These are phyloP conservation scores for Trichoderma arundinaceum DNA, from an alignment of 2,329 filamentous ascomycete genomes.

Conservation along the genomic window DNA sequence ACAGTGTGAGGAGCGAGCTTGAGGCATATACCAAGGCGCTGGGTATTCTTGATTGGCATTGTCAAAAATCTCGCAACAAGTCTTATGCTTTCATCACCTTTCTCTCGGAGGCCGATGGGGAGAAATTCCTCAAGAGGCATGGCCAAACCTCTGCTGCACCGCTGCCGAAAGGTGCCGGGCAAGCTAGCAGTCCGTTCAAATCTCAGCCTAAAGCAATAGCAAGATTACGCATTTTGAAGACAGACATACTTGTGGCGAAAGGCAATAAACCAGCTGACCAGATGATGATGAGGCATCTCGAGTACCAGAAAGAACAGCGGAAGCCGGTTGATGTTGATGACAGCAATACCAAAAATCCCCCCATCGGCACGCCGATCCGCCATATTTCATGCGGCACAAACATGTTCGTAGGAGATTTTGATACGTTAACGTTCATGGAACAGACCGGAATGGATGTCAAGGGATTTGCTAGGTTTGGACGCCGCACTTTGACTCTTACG, in stretches of 20 bases:
- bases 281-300: slow-evolving; percentile 39
- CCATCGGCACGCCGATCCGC: slow-evolving; percentile 27
- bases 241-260: slow-evolving; percentile 39
- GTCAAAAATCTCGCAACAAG: slow-evolving; percentile 49
- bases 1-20: slow-evolving; percentile 48
- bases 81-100: slow-evolving; percentile 52
- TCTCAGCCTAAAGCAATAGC: slow-evolving; percentile 31
- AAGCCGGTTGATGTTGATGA: slow-evolving; percentile 15
- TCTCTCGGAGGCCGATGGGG: slow-evolving; percentile 47
- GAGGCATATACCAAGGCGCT: slow-evolving; percentile 48
- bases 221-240: slow-evolving; percentile 42
- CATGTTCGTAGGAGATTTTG: slow-evolving; percentile 43
- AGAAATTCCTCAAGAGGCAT: slow-evolving; percentile 50
- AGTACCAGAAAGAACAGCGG: slow-evolving; percentile 35
- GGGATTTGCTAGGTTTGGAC: slow-evolving; percentile 50
- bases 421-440: slow-evolving; percentile 51
- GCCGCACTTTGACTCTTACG: slow-evolving; percentile 49
- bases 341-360: slow-evolving; percentile 35
- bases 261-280: slow-evolving; percentile 45
- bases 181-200: background rate
- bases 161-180: background rate
- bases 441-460: slow-evolving; percentile 42
- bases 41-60: slow-evolving; percentile 50
- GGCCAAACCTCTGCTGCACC: slow-evolving; percentile 35
- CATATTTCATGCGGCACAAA: slow-evolving; percentile 56